Evolutionary conservation across 2,329 filamentous ascomycete species (phyloP).

Genomic region (Achaetomium macrosporum): DNA sequence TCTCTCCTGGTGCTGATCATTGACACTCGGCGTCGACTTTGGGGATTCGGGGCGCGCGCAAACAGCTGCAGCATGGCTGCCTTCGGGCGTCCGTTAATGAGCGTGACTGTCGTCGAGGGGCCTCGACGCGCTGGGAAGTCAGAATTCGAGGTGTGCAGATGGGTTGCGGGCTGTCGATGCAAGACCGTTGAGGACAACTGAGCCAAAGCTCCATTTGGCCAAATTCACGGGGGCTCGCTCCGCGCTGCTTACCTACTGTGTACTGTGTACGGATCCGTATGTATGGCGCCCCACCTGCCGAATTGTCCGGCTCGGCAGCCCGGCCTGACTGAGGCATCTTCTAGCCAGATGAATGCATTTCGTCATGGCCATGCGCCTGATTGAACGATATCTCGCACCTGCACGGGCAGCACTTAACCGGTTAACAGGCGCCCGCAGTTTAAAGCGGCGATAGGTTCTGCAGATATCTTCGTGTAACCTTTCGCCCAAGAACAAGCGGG

Average conservation of each 20-base stretch:
- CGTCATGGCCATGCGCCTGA: too few relatives aligned
- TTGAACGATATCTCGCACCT: too few relatives aligned
- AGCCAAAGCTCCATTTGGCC: constrained; percentile 20
- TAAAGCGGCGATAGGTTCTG: too few relatives aligned
- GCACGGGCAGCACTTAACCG: not conserved
- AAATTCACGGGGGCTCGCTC: constrained; percentile 18
- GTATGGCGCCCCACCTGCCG: constrained; percentile 20
- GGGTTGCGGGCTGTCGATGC: not conserved
- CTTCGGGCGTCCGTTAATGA: not conserved
- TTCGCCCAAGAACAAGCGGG: too few relatives aligned
- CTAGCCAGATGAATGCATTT: too few relatives aligned
- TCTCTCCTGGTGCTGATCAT: constrained; percentile 9
- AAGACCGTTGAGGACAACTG: constrained; percentile 18
- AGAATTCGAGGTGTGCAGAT: not conserved
- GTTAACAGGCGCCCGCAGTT: not conserved
- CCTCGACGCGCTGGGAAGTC: not conserved
- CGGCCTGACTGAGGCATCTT: not conserved
- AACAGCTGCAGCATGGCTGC: constrained; percentile 18
- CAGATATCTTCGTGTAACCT: too few relatives aligned
- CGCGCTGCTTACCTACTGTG: constrained; percentile 12
- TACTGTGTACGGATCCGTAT: too few relatives aligned
- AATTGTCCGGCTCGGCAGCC: constrained; percentile 15
- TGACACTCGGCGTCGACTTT: constrained; percentile 8
- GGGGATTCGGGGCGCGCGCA: constrained; percentile 7
- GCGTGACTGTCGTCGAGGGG: not conserved